phyloP scores from a whole-genome alignment of 495 filamentous ascomycete genomes.

The Tuber brumale region DNA sequence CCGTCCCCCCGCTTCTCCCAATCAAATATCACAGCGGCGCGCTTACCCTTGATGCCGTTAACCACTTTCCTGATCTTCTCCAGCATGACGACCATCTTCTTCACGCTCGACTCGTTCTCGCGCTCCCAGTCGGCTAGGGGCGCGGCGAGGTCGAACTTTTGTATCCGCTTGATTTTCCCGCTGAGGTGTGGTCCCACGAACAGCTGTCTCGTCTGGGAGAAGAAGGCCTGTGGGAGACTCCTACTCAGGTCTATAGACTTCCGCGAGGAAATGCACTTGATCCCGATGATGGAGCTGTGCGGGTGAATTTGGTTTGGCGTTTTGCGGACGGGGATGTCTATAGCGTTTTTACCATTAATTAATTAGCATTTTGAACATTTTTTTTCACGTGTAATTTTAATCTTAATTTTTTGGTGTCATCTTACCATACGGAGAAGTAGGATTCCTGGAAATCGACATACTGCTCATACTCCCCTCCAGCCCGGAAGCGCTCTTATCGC shows the following conservation, averaged over 20 bases:
- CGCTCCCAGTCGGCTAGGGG: slow-evolving; percentile 23
- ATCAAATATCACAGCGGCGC: slow-evolving; percentile 18
- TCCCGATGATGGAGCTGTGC: slow-evolving; percentile 25
- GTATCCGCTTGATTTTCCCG: slow-evolving; percentile 16
- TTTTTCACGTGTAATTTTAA: not conserved
- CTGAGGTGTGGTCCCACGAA: slow-evolving; percentile 20
- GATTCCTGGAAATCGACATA: slow-evolving; percentile 1
- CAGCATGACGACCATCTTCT: slow-evolving; percentile 19
- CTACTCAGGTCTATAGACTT: slow-evolving; percentile 12
- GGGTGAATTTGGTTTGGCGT: slow-evolving; percentile 17
- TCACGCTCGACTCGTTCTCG: slow-evolving; percentile 19
- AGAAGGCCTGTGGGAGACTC: slow-evolving; percentile 30
- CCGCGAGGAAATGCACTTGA: slow-evolving; percentile 16
- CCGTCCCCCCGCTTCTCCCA: slow-evolving; percentile 18
- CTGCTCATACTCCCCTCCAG: not conserved
- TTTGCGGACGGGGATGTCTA: slow-evolving; percentile 13
- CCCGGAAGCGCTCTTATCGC: not conserved
- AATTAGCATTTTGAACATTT: not conserved
- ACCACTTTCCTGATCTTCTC: slow-evolving; percentile 12
- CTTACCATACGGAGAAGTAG: not conserved
- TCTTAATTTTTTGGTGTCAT: not conserved
- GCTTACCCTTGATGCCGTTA: slow-evolving; percentile 21
- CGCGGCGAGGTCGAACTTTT: slow-evolving; percentile 23
- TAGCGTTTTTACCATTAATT: not conserved
- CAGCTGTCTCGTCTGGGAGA: slow-evolving; percentile 28